Base-by-base conservation (phyloP, 441 rosid genomes). In the Dalechampia spathulata region DNA sequence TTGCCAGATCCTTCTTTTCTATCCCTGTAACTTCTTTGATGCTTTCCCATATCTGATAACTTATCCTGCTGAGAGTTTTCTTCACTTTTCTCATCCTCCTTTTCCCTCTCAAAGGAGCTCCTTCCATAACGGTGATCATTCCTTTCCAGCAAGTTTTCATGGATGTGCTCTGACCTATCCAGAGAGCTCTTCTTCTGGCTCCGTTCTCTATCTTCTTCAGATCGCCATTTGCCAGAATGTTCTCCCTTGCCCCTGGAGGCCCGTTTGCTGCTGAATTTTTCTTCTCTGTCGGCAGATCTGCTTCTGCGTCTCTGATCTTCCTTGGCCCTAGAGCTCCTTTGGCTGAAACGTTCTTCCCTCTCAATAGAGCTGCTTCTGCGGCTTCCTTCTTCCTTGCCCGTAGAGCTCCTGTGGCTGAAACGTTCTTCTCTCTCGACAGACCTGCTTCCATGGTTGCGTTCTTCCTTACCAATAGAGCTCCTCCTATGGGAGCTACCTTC, bases 191-290 rank as follows among this genome's bases (percentile, higher is more conserved):
- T 68, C 46, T 50, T 62, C 40, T 32, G 51, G 42, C 56, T 23
- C 19, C 17, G 26, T 42, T 73, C 87, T 66, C 77, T 83, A 70
- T 62, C 70, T 52, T 73, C 83, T 49, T 10, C 38, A 41, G 54
- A 13, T 55, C 51, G 48, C 46, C 67, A 55, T 55, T 17, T 63
- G 55, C 38, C 37, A 39, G 10, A 30, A 15, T 5, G 52, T 15
- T 66, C 78, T 58, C 61, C 70, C 47, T 16, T 59, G 50, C 66
- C 68, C 8, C 8, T 30, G 34, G 4, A 30, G 34, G 4, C 34
- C 8, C 8, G 5, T 30, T 30, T 30, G 34, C 34, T 30, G 5
- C 34, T 30, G 50, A 51, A 22, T 23, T 14, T 46, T 25, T 63
- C 64, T 57, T 75, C 72, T 55, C 56, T 55, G 16, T 64, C 71